Percentiles rank a stretch among this genome's conserved stretches.
Conservation (phyloP, 306 rosid species). For the Dalbergia oliveri region DNA sequence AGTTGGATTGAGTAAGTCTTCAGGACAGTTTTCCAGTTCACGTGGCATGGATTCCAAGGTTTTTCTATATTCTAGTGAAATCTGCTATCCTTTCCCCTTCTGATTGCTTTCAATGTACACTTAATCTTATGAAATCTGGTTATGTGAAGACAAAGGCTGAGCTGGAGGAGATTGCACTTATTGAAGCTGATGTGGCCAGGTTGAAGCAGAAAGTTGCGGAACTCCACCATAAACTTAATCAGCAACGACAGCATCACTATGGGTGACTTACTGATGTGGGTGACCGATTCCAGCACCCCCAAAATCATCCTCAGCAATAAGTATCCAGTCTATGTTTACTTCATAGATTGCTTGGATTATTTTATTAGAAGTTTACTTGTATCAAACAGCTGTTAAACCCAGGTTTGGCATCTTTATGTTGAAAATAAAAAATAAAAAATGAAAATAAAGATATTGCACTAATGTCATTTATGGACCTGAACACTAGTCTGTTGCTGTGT, state of each 20-base stretch:
- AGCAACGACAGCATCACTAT: slow-evolving; percentile 92
- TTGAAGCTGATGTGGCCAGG: slow-evolving; percentile 98
- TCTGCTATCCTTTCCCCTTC: slow-evolving; percentile 13
- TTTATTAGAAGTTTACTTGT: slow-evolving; percentile 3
- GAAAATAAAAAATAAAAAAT: no score
- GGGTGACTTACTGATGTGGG: slow-evolving; percentile 88
- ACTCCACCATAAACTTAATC: slow-evolving; percentile 97
- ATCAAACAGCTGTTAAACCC: background rate
- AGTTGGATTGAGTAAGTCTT: slow-evolving; percentile 96
- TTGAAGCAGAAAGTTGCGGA: slow-evolving; percentile 99
- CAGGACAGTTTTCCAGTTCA: slow-evolving; percentile 87
- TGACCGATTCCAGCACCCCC: slow-evolving; percentile 86
- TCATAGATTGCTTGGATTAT: slow-evolving; percentile 24
- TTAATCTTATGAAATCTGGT: slow-evolving; percentile 51
- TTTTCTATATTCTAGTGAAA: slow-evolving; percentile 33
- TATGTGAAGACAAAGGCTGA: slow-evolving; percentile 91
- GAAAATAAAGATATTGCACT: background rate
- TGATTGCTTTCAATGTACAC: slow-evolving; percentile 32
- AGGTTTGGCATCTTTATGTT: slow-evolving; percentile 6
- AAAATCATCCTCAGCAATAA: slow-evolving; percentile 90
- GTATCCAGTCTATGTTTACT: slow-evolving; percentile 51
- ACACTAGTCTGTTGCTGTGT: slow-evolving; percentile 4
- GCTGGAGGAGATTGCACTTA: slow-evolving; percentile 98
- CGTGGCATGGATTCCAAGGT: slow-evolving; percentile 99
- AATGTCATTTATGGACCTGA: slow-evolving; percentile 27